phyloP scores from a whole-genome alignment of 352 stramenopile genomes.

The Phytophthora lateralis region DNA sequence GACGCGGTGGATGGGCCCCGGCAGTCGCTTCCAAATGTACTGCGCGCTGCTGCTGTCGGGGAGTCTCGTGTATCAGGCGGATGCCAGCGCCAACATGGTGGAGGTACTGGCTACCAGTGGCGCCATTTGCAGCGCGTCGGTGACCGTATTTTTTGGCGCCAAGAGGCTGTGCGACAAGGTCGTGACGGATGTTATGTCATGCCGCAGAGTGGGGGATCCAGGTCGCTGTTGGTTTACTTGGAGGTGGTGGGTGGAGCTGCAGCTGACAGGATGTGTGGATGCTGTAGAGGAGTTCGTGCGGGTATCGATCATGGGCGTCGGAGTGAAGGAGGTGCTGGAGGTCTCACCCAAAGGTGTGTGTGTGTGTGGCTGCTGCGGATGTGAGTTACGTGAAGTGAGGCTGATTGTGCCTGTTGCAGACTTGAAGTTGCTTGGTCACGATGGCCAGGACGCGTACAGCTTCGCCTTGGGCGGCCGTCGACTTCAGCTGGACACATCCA shows the following conservation, averaged over 20 bases:
- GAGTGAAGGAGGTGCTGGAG: conserved; percentile 52
- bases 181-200: conserved; percentile 76
- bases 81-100: conserved; percentile 55
- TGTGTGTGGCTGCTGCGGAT: conserved; percentile 26
- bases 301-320: conserved; percentile 52
- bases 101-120: conserved; percentile 54
- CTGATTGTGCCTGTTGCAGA: conserved; percentile 37
- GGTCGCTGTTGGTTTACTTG: background rate
- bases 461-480: conserved; percentile 58
- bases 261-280: background rate
- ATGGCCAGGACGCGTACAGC: conserved; percentile 64
- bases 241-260: conserved; percentile 17
- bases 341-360: conserved; percentile 51
- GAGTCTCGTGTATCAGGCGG: conserved; percentile 66
- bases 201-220: conserved; percentile 61
- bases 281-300: conserved; percentile 52
- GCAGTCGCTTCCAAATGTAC: conserved; percentile 78
- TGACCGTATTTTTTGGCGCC: conserved; percentile 69
- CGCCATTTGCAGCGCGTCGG: conserved; percentile 69
- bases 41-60: conserved; percentile 66
- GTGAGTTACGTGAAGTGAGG: background rate
- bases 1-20: conserved; percentile 66
- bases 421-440: conserved; percentile 56
- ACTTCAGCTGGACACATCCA: conserved; percentile 62
- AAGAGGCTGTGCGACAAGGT: conserved; percentile 75